Evolutionary conservation across 345 rosid genomes (phyloP), one percentile per base, ranked within the genome.

Genomic region (Anacardium occidentale): DNA sequence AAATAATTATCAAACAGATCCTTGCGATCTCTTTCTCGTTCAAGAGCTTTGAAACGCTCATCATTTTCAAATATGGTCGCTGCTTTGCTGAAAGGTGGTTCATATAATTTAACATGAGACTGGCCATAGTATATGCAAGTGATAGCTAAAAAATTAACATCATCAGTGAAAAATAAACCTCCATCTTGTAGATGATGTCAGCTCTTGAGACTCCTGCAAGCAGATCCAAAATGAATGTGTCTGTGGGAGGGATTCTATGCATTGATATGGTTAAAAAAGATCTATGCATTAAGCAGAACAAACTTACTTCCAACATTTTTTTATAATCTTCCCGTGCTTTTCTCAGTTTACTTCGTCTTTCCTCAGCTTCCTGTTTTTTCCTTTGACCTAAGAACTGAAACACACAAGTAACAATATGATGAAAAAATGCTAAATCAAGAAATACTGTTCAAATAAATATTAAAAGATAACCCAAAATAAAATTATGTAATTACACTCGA

Each of bases 21-120:
- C 85, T 78, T 91, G 66, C 99, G 93, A 34, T 95, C 99, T 78
- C 86, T 89, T 76, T 92, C 99, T 72, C 97, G 83, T 61, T 92
- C 98, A 73, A 95, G 77, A 70, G 88, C 96, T 87, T 89, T 87
- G 68, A 88, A 95, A 59, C 96, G 91, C 53, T 91, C 94, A 73
- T 92, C 96, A 71, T 88, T 83, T 82, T 92, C 96, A 81, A 95
- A 85, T 73, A 92, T 76, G 26, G 83, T 52, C 70, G 76, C 78
- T 50, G 83, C 90, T 90, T 92, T 95, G 85, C 99, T 95, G 96
- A 79, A 85, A 65, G 44, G 72, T 62, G 56, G 54, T 69, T 72
- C 55, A 74, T 13, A 61, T 64, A 70, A 73, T 22, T 53, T 55
- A 68, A 56, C 62, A 80, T 34, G 13, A 24, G 53, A 55, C 7